phyloP scores from a whole-genome alignment of 2,329 filamentous ascomycete genomes.

The Monosporascus cannonballus region DNA sequence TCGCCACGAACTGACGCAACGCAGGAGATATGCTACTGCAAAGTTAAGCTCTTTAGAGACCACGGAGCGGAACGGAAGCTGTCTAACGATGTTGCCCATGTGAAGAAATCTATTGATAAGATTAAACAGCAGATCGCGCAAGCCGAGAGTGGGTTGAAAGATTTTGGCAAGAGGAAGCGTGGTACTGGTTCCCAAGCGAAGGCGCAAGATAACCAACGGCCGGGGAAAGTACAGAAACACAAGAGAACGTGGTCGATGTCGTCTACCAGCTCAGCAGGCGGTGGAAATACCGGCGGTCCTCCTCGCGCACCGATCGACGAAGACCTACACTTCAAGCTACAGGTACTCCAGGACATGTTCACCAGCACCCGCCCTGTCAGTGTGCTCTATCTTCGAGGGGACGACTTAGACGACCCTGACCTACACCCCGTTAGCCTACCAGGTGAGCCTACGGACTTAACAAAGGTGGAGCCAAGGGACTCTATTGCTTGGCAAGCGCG shows the following conservation, averaged over 20 bases:
- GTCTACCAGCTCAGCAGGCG: constrained; percentile 60
- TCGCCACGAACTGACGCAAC: constrained; percentile 39
- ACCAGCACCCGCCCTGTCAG: constrained; percentile 75
- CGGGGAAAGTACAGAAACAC: constrained; percentile 83
- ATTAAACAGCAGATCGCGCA: constrained; percentile 89
- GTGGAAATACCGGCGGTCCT: constrained; percentile 31
- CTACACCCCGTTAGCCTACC: constrained; percentile 68
- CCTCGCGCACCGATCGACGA: constrained; percentile 56
- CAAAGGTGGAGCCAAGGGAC: constrained; percentile 45
- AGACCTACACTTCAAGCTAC: constrained; percentile 72
- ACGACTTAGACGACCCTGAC: constrained; percentile 75
- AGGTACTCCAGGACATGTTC: constrained; percentile 81
- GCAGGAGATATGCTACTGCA: constrained; percentile 85
- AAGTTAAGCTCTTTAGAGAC: constrained; percentile 94
- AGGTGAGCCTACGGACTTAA: constrained; percentile 59
- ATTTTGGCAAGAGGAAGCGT: constrained; percentile 59
- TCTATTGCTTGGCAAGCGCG: constrained; percentile 43
- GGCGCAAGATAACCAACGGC: constrained; percentile 47
- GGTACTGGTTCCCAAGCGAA: constrained; percentile 39
- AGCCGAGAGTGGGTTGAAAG: constrained; percentile 60
- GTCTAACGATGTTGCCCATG: constrained; percentile 88
- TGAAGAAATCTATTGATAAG: constrained; percentile 96
- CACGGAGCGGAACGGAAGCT: constrained; percentile 93
- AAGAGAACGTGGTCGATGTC: constrained; percentile 95
- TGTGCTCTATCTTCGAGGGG: constrained; percentile 69